phyloP scores from a whole-genome alignment of 176 grass and related monocot species.

The Cymbopogon citratus region DNA sequence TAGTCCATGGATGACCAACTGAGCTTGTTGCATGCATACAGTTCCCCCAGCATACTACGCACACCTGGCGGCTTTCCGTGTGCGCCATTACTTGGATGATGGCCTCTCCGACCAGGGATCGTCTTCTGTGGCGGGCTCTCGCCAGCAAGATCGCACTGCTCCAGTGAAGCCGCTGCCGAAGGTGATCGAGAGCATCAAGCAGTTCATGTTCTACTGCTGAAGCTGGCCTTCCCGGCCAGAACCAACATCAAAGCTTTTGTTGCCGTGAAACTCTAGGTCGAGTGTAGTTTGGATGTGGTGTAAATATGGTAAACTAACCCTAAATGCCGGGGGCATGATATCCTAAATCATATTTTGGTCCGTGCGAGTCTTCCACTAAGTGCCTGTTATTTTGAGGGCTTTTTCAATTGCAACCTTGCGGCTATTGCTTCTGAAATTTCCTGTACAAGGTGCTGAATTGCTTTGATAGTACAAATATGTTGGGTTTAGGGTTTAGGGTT shows the following conservation, averaged over 20 bases:
- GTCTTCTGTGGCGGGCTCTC: background rate
- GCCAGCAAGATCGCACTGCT: background rate
- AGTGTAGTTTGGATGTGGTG: background rate
- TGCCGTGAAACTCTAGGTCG: background rate
- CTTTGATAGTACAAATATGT: background rate
- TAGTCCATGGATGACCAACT: background rate
- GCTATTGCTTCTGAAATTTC: background rate
- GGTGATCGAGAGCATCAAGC: slow-evolving; percentile 54
- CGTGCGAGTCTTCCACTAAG: background rate
- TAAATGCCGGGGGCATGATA: background rate
- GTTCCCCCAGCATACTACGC: slow-evolving; percentile 85
- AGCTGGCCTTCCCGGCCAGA: background rate
- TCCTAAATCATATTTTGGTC: background rate
- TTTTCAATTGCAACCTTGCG: background rate
- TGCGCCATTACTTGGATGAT: slow-evolving; percentile 55
- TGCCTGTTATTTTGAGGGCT: background rate
- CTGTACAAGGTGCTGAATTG: background rate
- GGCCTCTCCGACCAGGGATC: slow-evolving; percentile 37
- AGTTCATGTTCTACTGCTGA: slow-evolving; percentile 85
- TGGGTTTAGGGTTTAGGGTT: too few relatives aligned
- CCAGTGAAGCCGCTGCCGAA: slow-evolving; percentile 37
- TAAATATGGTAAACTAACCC: background rate
- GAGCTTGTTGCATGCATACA: background rate
- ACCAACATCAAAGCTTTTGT: background rate
- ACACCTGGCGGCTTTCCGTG: slow-evolving; percentile 62